Base-by-base conservation (phyloP, 1,139 yeast species). In the Magnusiomyces clavatus region DNA sequence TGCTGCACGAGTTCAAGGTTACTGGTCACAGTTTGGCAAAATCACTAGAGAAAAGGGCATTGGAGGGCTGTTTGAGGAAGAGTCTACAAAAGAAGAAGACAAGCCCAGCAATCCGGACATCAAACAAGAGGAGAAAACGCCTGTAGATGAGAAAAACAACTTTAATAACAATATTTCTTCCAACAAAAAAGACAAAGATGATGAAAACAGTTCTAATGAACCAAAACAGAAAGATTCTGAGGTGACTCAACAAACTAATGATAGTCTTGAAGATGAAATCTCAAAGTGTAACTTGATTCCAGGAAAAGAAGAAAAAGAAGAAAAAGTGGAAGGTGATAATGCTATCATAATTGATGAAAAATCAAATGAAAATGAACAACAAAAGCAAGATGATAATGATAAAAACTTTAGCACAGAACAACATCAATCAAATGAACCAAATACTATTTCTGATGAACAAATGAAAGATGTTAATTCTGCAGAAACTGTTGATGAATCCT, bases 1-100 rank as follows among this genome's bases (percentile, higher is more conserved):
- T 14, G 66, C 69, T 2, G 68, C 69, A 16, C 51, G 70, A 31
- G 62, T 58, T 17, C 60, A 57, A 24, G 68, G 68, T 1, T 45
- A 56, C 35, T 66, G 70, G 69, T 57, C 58, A 40, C 56, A 58
- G 45, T 65, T 65, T 55, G 63, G 61, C 4, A 53, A 51, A 14
- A 63, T 64, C 13, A 58, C 55, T 20, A 52, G 53, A 36, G 56
- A 50, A 5, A 44, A 49, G 4, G 67, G 68, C 19, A 61, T 63
- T 52, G 55, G 60, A 8, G 66, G 67, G 1, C 49, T 64, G 16
- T 64, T 60, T 52, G 57, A 51, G 43, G 55, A 31, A 31, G 35
- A 34, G 11, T 16, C 17, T 8, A 19, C n/a, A 34, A 37, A 51
- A 42, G 37, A 38, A 14, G 16, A 39, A 12, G 38, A 39, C 48